A percentile compares a stretch with the other conserved stretches of the same genome.
Evolutionary conservation across 2,329 filamentous ascomycete genomes (phyloP).

Genomic region (Aureobasidium sp.): DNA sequence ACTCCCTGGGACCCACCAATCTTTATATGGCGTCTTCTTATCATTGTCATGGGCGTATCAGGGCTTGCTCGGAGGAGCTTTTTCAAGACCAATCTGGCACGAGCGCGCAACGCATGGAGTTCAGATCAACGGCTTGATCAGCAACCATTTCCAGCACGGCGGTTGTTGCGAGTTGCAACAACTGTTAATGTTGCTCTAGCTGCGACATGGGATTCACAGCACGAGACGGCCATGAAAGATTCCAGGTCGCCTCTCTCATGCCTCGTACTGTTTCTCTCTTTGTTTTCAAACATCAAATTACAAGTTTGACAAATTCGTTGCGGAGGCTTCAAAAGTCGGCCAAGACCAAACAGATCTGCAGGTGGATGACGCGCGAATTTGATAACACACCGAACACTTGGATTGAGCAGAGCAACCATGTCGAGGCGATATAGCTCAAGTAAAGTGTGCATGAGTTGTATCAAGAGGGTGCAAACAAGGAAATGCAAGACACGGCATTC

Average conservation of each 20-base stretch:
- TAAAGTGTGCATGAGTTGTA: background rate
- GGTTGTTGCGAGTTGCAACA: background rate
- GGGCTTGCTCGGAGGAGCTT: background rate
- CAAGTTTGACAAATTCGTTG: background rate
- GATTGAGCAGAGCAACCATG: background rate
- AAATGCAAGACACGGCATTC: background rate
- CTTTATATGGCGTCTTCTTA: background rate
- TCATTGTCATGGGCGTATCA: background rate
- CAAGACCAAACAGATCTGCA: background rate
- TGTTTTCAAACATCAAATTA: background rate
- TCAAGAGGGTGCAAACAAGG: background rate
- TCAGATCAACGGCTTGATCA: conserved; percentile 5
- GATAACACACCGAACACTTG: background rate
- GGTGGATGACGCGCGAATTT: background rate
- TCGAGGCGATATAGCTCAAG: background rate
- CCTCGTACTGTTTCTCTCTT: background rate
- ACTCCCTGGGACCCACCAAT: background rate
- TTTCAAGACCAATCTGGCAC: background rate
- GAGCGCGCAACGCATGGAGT: background rate
- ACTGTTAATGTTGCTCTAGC: background rate
- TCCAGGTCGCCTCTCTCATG: background rate
- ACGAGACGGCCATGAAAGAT: background rate
- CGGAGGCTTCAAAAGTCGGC: background rate
- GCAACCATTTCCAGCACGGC: background rate
- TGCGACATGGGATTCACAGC: background rate